These are phyloP conservation scores for Aspergillus bombycis DNA, from an alignment of 2,329 filamentous ascomycete genomes.

Conservation along the genomic window DNA sequence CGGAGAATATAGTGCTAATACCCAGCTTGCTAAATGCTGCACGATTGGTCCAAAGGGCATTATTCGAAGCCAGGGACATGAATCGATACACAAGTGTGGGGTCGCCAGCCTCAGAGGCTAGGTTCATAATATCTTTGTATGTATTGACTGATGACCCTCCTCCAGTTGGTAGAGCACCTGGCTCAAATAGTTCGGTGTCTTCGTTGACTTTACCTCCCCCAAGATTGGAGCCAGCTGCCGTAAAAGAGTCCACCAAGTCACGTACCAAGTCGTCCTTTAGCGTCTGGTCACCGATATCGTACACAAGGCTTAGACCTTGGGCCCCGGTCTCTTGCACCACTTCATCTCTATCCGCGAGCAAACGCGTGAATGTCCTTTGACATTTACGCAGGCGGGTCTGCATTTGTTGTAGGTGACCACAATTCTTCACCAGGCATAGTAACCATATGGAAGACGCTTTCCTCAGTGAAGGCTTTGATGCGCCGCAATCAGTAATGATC, in stretches of 20 bases:
- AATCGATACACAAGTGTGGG: conserved; percentile 97
- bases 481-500: conserved; percentile 75
- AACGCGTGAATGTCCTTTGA: conserved; percentile 83
- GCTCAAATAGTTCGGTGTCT: conserved; percentile 92
- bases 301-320: conserved; percentile 85
- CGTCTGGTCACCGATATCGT: conserved; percentile 82
- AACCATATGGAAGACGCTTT: conserved; percentile 97
- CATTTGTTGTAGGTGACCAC: conserved; percentile 75
- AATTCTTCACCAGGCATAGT: conserved; percentile 87
- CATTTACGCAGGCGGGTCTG: conserved; percentile 75
- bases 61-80: conserved; percentile 95
- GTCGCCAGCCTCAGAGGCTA: conserved; percentile 96
- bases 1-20: conserved; percentile 85
- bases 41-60: conserved; percentile 95
- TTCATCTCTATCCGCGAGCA: conserved; percentile 86
- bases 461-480: conserved; percentile 83
- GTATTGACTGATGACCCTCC: conserved; percentile 89
- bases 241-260: conserved; percentile 88
- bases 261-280: conserved; percentile 82
- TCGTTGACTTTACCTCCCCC: conserved; percentile 76
- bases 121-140: conserved; percentile 93
- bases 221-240: conserved; percentile 65
- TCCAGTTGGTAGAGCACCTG: conserved; percentile 84
- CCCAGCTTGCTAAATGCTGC: conserved; percentile 95
- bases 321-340: conserved; percentile 95